Base-by-base conservation (phyloP, 23 red algal genomes). In the Cyanidium caldarium region DNA sequence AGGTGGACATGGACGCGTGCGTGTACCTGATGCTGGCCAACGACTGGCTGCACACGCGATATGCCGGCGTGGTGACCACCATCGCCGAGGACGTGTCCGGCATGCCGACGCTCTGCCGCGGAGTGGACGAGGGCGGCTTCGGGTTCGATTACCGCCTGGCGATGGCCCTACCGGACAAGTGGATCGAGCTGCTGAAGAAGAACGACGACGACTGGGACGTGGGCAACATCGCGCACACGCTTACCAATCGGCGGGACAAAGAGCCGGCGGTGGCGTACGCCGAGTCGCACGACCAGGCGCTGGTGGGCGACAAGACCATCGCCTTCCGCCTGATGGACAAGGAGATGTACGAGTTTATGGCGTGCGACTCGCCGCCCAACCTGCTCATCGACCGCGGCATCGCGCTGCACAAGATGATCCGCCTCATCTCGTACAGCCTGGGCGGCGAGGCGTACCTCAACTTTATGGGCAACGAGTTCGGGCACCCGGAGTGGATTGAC, bases 391-490 rank as follows among this genome's bases (percentile, higher is more conserved):
- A 89, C 35, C 84, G 92, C 40, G 92, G 92, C 20, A 82, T 98
- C 29, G 78, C 92, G 37, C 71, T 98, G 42, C 92, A 98, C 84
- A 98, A 98, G 65, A 86, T 98, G 92, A 86, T 98, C 68, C 84
- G 92, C 19, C 31, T 98, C 41, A 67, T 98, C n/a, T 76, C 81
- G 0, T 85, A 88, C 65, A 72, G 75, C 39, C 71, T 98, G 34
- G 81, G 76, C 19, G 92, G 92, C 43, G 92, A 98, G 72, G 92
- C 82, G 12, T 98, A 98, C 73, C 80, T 98, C 15, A 98, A 75
- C 17, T 98, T 98, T 46, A 98, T 98, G 92, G 92, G 92, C 25
- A 98, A 98, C 78, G 92, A 98, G 68, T 98, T 98, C 87, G 92
- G 92, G 2, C 92, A 98, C 70, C 92, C 92, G 2, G 92, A 98